A percentile compares a stretch with the other conserved stretches of the same genome.
phyloP scores from a whole-genome alignment of 1,139 yeast species.

The Blastobotrys aristatus region DNA sequence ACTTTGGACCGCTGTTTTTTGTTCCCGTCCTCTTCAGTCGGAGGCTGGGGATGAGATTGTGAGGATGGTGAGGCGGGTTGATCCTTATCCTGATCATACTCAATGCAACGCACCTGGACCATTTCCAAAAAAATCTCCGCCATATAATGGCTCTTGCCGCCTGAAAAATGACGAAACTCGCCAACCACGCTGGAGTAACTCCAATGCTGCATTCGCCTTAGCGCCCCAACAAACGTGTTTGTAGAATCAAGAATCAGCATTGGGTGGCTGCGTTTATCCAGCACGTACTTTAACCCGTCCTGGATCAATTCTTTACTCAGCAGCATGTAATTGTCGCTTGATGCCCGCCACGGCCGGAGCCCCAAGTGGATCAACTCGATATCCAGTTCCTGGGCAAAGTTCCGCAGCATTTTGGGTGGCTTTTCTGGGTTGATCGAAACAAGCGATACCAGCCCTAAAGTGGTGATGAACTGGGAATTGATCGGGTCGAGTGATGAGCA shows the following conservation, averaged over 20 bases:
- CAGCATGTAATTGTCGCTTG: constrained; percentile 31
- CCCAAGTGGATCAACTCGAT: constrained; percentile 36
- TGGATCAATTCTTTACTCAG: constrained; percentile 34
- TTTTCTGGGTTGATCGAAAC: constrained; percentile 54
- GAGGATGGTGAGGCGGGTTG: neutral
- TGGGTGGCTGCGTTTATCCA: constrained; percentile 64
- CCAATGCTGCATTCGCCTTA: constrained; percentile 86
- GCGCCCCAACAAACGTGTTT: constrained; percentile 70
- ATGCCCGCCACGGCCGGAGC: constrained; percentile 36
- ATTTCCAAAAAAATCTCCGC: constrained; percentile 82
- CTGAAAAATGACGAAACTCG: constrained; percentile 76
- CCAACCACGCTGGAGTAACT: constrained; percentile 75
- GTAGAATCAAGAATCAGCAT: constrained; percentile 73
- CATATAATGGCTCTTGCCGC: constrained; percentile 66
- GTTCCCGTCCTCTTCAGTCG: neutral
- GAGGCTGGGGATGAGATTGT: too few species aligned
- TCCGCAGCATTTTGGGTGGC: constrained; percentile 48
- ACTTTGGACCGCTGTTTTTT: constrained; percentile 11
- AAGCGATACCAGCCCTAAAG: constrained; percentile 68
- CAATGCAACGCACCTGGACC: constrained; percentile 36
- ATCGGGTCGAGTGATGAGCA: constrained; percentile 56
- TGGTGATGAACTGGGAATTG: constrained; percentile 71
- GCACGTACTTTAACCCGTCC: constrained; percentile 40
- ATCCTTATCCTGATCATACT: constrained; percentile 9
- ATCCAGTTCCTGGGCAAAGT: constrained; percentile 38